phyloP scores from a whole-genome alignment of 306 rosid genomes.

The Oxytropis ochrocephala region DNA sequence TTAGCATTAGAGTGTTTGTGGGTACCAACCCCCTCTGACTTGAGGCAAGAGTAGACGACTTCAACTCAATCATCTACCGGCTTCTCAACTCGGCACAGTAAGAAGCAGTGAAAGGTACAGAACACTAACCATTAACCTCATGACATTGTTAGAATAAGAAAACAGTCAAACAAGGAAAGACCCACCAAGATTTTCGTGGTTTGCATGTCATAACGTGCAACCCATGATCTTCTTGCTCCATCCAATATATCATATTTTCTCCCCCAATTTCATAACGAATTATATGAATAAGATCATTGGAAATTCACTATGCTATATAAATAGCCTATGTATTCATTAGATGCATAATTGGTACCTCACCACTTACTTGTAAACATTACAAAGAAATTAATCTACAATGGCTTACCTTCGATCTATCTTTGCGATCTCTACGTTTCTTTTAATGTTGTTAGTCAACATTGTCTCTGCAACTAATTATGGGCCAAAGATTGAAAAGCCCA shows the following conservation, averaged over 20 bases:
- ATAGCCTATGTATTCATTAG: neutral
- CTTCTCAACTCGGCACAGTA: too few relatives aligned
- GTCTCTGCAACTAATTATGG: conserved; percentile 37
- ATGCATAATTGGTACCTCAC: neutral
- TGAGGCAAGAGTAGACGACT: too few relatives aligned
- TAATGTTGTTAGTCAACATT: conserved; percentile 15
- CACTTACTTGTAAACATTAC: neutral
- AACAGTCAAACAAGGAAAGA: neutral
- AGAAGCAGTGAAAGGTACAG: too few relatives aligned
- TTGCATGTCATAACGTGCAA: conserved; percentile 15
- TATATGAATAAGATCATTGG: neutral
- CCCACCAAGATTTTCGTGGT: neutral
- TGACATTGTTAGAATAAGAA: conserved; percentile 11
- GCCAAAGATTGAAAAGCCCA: neutral
- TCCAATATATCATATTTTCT: neutral
- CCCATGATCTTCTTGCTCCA: conserved; percentile 3
- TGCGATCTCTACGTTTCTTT: conserved; percentile 21
- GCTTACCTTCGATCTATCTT: neutral
- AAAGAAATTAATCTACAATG: conserved; percentile 13
- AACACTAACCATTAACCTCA: neutral
- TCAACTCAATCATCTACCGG: too few relatives aligned
- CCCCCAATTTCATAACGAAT: neutral
- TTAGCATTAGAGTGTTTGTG: too few relatives aligned
- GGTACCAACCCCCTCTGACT: too few relatives aligned
- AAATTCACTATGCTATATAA: conserved; percentile 4